Evolutionary conservation across 306 rosid species (phyloP).

Genomic region (Cajanus cajan): DNA sequence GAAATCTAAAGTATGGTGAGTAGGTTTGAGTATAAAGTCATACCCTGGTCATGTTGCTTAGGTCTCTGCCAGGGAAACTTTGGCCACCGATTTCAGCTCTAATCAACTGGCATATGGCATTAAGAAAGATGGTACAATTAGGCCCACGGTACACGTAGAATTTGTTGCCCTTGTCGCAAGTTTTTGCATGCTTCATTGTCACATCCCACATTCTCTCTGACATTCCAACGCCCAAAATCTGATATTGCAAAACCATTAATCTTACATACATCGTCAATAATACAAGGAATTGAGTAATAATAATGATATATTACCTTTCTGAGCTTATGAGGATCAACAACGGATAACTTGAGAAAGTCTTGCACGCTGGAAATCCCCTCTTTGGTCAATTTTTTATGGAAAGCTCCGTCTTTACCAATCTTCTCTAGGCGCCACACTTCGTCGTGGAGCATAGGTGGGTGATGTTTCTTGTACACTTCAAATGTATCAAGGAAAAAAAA

Average conservation of each 20-base stretch:
- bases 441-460: conserved; percentile 76
- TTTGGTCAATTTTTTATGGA: conserved; percentile 53
- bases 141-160: conserved; percentile 34
- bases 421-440: conserved; percentile 95
- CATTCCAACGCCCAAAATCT: conserved; percentile 83
- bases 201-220: conserved; percentile 84
- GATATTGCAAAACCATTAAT: neutral
- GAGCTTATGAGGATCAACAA: conserved; percentile 49
- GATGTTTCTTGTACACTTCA: conserved; percentile 89
- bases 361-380: conserved; percentile 57
- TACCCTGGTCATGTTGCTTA: conserved; percentile 42
- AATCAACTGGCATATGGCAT: conserved; percentile 62
- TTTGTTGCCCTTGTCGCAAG: conserved; percentile 60
- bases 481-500: neutral
- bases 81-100: conserved; percentile 55
- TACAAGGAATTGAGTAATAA: neutral
- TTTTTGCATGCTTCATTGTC: conserved; percentile 72
- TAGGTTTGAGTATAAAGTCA: neutral
- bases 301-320: conserved; percentile 38
- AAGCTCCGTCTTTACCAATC: conserved; percentile 93
- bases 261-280: neutral
- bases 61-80: conserved; percentile 21
- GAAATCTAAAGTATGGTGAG: neutral
- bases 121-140: conserved; percentile 30
- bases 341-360: conserved; percentile 68